Evolutionary conservation across 2,329 filamentous ascomycete species (phyloP), one percentile per base, ranked within the genome.

Genomic region (Madurella mycetomatis): DNA sequence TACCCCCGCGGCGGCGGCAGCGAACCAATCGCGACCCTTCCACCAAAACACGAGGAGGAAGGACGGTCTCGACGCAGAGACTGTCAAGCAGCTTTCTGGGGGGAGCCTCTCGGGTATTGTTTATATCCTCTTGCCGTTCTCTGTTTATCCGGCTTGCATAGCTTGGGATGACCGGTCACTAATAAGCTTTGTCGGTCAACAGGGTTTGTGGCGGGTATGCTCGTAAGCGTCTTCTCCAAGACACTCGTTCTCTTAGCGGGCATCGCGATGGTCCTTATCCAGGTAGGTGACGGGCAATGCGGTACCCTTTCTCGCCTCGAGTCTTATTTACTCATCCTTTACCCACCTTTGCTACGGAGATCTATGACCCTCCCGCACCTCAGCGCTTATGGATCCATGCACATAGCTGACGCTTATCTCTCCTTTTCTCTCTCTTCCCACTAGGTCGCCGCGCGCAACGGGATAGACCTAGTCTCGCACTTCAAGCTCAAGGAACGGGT

Each of bases 141-240:
- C 25, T 25, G 7, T 25, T 25, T 25, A 25, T 25, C 7, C 7
- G 25, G 25, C 25, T 25, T 25, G 25, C 25, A 25, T 4, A 25
- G 25, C 25, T 25, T 25, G 7, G 25, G 25, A 25, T 25, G 3
- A 3, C 7, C 25, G 25, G 25, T 25, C 7, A 7, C 25, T 25
- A 25, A 25, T 25, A n/a, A n/a, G n/a, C n/a, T n/a, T 18, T 30
- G 18, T 39, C 9, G 5, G 9, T 12, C 1, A 44, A 49, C 46
- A 86, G 84, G 85, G 16, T 81, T 88, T 52, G 62, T 79, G n/a
- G 71, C 78, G 2, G 87, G 87, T 1, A 63, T 92, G 32, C 72
- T 85, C 0, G 77, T 91, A 25, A 83, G 84, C 55, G 73, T 86
- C 15, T 90, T 92, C 68, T 90, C 86, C 9, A 83, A 82, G 65